Evolutionary conservation across 495 filamentous ascomycete species (phyloP).

Genomic region (Aspergillus taichungensis): DNA sequence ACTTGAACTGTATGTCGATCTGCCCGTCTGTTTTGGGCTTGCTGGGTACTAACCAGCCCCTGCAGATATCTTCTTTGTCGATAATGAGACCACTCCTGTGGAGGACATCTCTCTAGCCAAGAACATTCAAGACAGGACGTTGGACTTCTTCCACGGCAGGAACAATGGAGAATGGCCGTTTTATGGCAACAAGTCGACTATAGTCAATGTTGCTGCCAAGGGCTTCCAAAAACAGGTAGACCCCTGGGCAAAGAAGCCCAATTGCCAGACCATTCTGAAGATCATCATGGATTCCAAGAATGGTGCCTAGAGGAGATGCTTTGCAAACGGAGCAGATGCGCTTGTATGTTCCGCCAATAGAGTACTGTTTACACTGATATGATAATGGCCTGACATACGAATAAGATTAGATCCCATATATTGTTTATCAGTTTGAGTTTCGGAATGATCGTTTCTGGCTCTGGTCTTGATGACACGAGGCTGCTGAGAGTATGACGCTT

Average conservation of each 20-base stretch:
- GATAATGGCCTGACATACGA: no score
- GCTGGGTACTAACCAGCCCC: neutral
- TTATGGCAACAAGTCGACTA: neutral
- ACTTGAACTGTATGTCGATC: conserved; percentile 21
- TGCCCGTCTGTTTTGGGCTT: neutral
- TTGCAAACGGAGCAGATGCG: no score
- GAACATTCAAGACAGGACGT: neutral
- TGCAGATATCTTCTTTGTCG: neutral
- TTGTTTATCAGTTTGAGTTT: no score
- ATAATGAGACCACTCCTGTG: neutral
- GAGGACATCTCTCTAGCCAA: neutral
- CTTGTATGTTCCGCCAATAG: no score
- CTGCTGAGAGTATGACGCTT: no score
- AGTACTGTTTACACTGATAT: no score
- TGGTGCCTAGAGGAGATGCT: neutral
- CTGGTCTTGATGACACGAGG: no score
- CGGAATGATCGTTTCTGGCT: no score
- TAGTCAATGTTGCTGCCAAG: neutral
- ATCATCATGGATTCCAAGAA: neutral
- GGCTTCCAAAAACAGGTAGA: neutral
- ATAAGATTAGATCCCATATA: no score
- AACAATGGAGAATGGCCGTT: neutral
- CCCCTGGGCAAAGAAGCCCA: neutral
- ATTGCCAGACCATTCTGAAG: neutral
- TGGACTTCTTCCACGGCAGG: neutral